Conservation (phyloP, 208 protist genomes). For the Leishmania tarentolae region DNA sequence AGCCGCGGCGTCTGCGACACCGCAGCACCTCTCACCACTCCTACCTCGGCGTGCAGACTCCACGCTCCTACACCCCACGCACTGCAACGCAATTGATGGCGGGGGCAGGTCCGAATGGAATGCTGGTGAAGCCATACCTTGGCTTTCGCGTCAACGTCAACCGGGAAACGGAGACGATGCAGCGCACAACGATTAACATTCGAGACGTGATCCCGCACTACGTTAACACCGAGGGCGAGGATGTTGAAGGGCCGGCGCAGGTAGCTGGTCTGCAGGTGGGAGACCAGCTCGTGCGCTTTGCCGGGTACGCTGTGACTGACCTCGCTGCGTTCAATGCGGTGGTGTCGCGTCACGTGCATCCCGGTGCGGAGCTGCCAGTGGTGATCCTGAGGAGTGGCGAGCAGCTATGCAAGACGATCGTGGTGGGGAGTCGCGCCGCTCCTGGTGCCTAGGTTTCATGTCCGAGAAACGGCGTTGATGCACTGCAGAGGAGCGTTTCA, state of each 20-base stretch:
- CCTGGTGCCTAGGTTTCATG: neutral
- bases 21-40: conserved; percentile 28
- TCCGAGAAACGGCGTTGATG: neutral
- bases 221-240: conserved; percentile 37
- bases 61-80: conserved; percentile 42
- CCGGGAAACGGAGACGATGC: conserved; percentile 12
- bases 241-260: conserved; percentile 52
- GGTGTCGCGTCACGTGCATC: conserved; percentile 67
- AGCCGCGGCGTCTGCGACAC: conserved; percentile 3
- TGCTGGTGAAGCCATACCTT: conserved; percentile 57
- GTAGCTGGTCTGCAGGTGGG: conserved; percentile 61
- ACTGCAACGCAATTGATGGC: conserved; percentile 10
- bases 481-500: neutral
- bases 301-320: conserved; percentile 84
- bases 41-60: conserved; percentile 29
- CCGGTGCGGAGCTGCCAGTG: conserved; percentile 53
- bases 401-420: conserved; percentile 32
- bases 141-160: conserved; percentile 73
- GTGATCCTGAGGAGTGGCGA: conserved; percentile 49
- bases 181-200: conserved; percentile 42
- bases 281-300: conserved; percentile 81
- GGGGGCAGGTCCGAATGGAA: neutral
- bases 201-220: conserved; percentile 61
- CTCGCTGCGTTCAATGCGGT: conserved; percentile 85
- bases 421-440: conserved; percentile 25